These are phyloP conservation scores for Juglanconis sp. DNA, from an alignment of 2,329 filamentous ascomycete species.

Conservation along the genomic window DNA sequence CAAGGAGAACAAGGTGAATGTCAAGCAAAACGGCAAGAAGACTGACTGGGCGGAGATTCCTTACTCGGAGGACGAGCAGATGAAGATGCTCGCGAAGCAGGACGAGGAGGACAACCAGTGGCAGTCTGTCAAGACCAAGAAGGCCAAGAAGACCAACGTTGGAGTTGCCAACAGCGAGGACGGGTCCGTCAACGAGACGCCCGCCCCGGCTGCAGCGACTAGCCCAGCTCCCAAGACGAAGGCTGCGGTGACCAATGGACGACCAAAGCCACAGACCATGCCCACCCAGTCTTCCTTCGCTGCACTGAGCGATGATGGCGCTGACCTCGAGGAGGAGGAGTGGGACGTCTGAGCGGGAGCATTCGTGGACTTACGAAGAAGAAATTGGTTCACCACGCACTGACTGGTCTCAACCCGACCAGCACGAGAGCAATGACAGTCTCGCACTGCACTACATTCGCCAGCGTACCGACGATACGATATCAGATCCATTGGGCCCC, in stretches of 20 bases:
- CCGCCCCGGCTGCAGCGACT: slow-evolving; percentile 19
- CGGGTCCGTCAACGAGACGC: slow-evolving; percentile 21
- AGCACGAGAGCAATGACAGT: neutral
- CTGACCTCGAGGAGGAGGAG: slow-evolving; percentile 41
- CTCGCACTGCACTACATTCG: neutral
- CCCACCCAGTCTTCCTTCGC: slow-evolving; percentile 44
- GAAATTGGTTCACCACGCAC: neutral
- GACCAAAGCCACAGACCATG: slow-evolving; percentile 32
- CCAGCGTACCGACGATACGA: neutral
- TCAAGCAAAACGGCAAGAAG: slow-evolving; percentile 30
- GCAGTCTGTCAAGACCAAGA: slow-evolving; percentile 54
- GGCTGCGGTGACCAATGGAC: slow-evolving; percentile 27
- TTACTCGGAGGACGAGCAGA: slow-evolving; percentile 61
- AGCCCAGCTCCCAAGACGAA: slow-evolving; percentile 18
- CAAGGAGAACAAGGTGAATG: slow-evolving; percentile 32
- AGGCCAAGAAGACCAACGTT: slow-evolving; percentile 40
- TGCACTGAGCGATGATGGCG: slow-evolving; percentile 41
- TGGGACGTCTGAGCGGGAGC: slow-evolving; percentile 44
- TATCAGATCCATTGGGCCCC: neutral
- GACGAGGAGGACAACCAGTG: slow-evolving; percentile 50
- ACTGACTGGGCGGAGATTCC: slow-evolving; percentile 48
- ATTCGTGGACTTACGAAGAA: neutral
- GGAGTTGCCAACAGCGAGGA: slow-evolving; percentile 26
- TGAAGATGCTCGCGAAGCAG: slow-evolving; percentile 55
- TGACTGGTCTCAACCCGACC: neutral